Evolutionary conservation across 2,329 filamentous ascomycete genomes (phyloP).

Genomic region (Trichoderma sp.): DNA sequence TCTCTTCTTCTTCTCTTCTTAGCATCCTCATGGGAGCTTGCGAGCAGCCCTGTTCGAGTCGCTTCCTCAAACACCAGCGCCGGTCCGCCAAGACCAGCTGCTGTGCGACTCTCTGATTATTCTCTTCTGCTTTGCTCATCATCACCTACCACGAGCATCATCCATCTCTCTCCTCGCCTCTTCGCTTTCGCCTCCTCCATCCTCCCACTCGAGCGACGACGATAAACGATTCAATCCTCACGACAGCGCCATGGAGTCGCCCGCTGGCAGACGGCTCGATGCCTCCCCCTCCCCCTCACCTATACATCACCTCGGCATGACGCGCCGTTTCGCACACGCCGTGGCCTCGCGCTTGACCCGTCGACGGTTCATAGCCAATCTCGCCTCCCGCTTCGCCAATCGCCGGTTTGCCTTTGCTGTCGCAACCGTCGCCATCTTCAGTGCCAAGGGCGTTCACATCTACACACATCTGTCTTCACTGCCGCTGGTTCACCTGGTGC

Average conservation of each 20-base stretch:
- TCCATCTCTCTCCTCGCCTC: background rate
- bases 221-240: background rate
- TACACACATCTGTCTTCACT: conserved; percentile 26
- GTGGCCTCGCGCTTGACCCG: conserved; percentile 9
- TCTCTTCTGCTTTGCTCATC: too few relatives aligned
- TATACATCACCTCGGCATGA: background rate
- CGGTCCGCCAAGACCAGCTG: conserved; percentile 10
- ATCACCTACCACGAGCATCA: background rate
- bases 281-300: conserved; percentile 6
- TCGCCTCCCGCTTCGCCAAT: conserved; percentile 13
- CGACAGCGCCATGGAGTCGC: conserved; percentile 7
- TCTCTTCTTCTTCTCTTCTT: background rate
- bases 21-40: conserved; percentile 10
- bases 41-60: background rate
- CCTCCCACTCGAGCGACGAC: background rate
- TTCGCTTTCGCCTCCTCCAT: background rate
- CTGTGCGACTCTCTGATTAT: background rate
- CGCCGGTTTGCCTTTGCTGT: conserved; percentile 26
- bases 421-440: conserved; percentile 25
- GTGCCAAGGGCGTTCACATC: conserved; percentile 28
- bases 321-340: conserved; percentile 9
- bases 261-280: conserved; percentile 17
- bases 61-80: conserved; percentile 5
- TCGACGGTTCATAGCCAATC: background rate
- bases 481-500: conserved; percentile 21